Percentiles rank a stretch among this genome's conserved stretches.
phyloP scores from a whole-genome alignment of 2,329 filamentous ascomycete species.

The Lachnellula arida region DNA sequence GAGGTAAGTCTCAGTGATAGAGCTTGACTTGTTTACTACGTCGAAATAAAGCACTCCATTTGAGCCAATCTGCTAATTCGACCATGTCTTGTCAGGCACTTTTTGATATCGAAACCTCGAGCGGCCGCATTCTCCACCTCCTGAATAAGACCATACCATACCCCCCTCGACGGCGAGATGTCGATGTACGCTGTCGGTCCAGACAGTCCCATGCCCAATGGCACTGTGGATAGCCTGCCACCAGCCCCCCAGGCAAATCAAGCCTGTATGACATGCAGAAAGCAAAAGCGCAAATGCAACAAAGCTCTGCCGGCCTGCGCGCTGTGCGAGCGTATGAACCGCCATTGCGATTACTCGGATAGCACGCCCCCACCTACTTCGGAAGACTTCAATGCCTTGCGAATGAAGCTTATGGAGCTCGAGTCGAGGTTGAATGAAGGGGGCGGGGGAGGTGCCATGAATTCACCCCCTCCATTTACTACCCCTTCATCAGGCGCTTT shows the following conservation, averaged over 20 bases:
- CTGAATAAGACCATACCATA: neutral
- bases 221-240: slow-evolving; percentile 9
- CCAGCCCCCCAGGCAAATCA: slow-evolving; percentile 32
- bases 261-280: slow-evolving; percentile 41
- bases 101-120: neutral
- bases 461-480: slow-evolving; percentile 21
- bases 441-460: slow-evolving; percentile 4
- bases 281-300: slow-evolving; percentile 49
- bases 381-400: slow-evolving; percentile 38
- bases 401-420: slow-evolving; percentile 36
- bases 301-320: slow-evolving; percentile 45
- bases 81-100: neutral
- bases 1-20: neutral
- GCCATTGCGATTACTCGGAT: slow-evolving; percentile 40
- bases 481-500: slow-evolving; percentile 19
- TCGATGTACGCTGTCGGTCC: slow-evolving; percentile 13
- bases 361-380: slow-evolving; percentile 33
- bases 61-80: neutral
- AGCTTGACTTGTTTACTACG: neutral
- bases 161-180: slow-evolving; percentile 5
- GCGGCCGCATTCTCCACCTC: neutral
- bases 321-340: slow-evolving; percentile 41
- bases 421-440: slow-evolving; percentile 34
- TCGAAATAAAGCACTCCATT: neutral
- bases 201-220: neutral